A percentile compares a stretch with the other conserved stretches of the same genome.
Conservation (phyloP, 805 yeast genomes). For the Sugiyamaella marilandica region DNA sequence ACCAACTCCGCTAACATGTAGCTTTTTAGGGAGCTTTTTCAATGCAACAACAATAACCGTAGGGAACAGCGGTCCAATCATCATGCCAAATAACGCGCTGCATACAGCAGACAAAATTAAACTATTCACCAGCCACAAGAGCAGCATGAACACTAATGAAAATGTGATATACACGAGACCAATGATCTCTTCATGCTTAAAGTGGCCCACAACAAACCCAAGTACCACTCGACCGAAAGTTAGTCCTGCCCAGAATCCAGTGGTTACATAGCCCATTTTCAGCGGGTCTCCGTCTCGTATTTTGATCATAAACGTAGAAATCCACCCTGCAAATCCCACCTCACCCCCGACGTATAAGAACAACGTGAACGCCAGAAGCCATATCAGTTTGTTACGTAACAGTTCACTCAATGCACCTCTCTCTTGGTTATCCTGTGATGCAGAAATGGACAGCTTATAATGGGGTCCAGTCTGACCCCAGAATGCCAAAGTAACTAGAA, state of each 20-base stretch:
- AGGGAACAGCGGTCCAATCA: constrained; percentile 69
- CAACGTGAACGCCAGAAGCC: constrained; percentile 50
- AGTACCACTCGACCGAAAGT: constrained; percentile 58
- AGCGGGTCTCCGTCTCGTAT: constrained; percentile 46
- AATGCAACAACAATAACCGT: constrained; percentile 63
- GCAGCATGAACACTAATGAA: constrained; percentile 37
- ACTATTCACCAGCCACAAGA: constrained; percentile 48
- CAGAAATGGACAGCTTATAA: constrained; percentile 10
- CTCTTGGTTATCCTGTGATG: background rate
- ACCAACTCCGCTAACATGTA: constrained; percentile 66
- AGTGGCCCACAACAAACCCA: constrained; percentile 34
- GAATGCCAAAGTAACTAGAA: constrained; percentile 42
- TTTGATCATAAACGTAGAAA: constrained; percentile 55
- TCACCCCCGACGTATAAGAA: constrained; percentile 67
- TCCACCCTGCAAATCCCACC: constrained; percentile 67
- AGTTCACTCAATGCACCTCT: constrained; percentile 10
- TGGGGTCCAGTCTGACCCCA: constrained; percentile 25
- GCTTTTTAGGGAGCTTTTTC: constrained; percentile 53
- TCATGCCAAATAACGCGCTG: constrained; percentile 49
- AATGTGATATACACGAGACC: constrained; percentile 29
- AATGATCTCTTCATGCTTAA: constrained; percentile 17
- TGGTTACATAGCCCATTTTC: constrained; percentile 56
- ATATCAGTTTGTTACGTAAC: constrained; percentile 17
- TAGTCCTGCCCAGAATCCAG: constrained; percentile 70
- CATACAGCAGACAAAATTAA: constrained; percentile 44